Evolutionary conservation across 192 early-diverging fungal genomes (phyloP), one percentile per base, ranked within the genome.

Genomic region (Gorgonomyces haynaldii): DNA sequence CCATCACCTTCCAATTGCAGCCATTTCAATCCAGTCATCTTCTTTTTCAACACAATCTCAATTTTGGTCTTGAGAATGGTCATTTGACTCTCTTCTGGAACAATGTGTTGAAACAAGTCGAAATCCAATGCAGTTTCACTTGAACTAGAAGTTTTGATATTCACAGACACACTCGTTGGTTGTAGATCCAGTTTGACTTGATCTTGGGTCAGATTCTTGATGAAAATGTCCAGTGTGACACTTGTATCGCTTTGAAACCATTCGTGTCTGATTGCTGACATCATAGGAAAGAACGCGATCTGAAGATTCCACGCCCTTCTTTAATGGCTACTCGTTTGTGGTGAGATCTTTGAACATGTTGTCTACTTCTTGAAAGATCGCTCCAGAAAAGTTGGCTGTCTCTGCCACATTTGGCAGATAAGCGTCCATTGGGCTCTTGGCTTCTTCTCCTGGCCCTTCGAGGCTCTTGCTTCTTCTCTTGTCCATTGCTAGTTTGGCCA

Each of bases 181-280:
- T 16, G 4, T 25, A 40, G n/a, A 23, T 40, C 50, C 4, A 52
- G 24, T 27, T 71, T 54, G 0, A 84, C 78, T 0, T 80, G 56
- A 2, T 87, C 87, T 48, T 75, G 62, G 52, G 81, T 79, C 25
- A 84, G 65, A 16, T 86, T 84, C 72, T 92, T 96, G 66, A 91
- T 82, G 57, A 96, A 95, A 31, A 99, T 70, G 32, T 82, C 76
- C 29, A 99, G 59, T 9, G 81, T 91, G 24, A 99, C 83, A 63
- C 63, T 79, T 20, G 67, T 57, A 47, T 96, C 96, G 53, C 83
- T 99, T 62, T 99, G 96, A 66, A 86, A 96, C 93, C 91, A 96
- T 66, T 97, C 93, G 52, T 96, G 91, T 52, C 93, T 64, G 53
- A 79, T 70, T 57, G 44, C 28, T 13, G 45, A 4, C 40, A 55